phyloP scores from a whole-genome alignment of 2,329 filamentous ascomycete species.

The Penicillium crustosum region DNA sequence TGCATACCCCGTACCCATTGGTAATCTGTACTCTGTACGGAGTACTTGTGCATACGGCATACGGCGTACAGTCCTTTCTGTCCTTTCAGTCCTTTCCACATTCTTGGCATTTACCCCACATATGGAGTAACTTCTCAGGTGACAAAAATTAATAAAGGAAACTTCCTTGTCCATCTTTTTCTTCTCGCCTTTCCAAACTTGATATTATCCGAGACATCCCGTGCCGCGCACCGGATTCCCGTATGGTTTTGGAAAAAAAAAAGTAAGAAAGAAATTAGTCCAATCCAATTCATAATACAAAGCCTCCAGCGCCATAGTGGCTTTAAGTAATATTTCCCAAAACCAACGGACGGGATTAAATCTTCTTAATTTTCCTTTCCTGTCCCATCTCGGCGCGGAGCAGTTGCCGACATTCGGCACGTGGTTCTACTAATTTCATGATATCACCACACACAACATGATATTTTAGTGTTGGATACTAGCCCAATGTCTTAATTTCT shows the following conservation, averaged over 20 bases:
- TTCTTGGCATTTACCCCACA: constrained; percentile 3
- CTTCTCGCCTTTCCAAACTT: not conserved
- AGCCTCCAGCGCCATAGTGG: not conserved
- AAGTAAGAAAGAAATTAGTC: too few relatives aligned
- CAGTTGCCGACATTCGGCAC: not conserved
- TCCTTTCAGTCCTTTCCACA: too few relatives aligned
- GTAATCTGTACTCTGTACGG: not conserved
- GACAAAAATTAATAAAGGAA: constrained; percentile 9
- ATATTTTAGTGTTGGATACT: not conserved
- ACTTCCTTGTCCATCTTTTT: not conserved
- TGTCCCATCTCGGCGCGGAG: constrained; percentile 3
- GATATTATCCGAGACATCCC: constrained; percentile 8
- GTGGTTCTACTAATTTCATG: not conserved
- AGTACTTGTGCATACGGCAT: too few relatives aligned
- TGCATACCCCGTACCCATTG: not conserved
- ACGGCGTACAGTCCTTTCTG: not conserved
- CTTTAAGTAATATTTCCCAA: not conserved
- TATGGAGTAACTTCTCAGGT: constrained; percentile 4
- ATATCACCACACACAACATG: not conserved
- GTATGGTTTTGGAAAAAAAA: not conserved
- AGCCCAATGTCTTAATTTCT: not conserved
- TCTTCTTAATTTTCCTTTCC: not conserved
- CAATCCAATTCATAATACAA: not conserved
- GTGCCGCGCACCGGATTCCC: constrained; percentile 2
- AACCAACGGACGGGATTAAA: not conserved